These are phyloP conservation scores for Trametes versicolor DNA, from an alignment of 1,284 basidiomycete species.

Conservation along the genomic window DNA sequence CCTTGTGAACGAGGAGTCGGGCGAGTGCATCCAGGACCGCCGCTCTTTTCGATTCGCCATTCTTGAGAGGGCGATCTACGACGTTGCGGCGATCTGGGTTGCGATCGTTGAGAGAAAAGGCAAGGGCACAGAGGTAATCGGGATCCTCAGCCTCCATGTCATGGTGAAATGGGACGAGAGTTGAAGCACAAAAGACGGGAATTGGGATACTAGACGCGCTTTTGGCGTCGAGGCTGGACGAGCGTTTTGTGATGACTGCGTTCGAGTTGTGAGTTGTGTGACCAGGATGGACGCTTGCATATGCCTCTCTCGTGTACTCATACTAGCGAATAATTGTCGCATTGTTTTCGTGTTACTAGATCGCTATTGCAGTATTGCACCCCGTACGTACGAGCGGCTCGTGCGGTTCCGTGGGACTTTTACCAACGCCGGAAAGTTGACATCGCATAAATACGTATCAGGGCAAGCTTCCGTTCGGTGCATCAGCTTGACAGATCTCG, in stretches of 20 bases:
- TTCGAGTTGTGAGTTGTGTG: slow-evolving; percentile 1
- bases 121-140: neutral
- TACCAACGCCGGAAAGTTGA: neutral
- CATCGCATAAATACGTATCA: too few species aligned
- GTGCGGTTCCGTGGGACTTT: slow-evolving; percentile 11
- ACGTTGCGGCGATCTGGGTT: neutral
- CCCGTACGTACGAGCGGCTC: neutral
- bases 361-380: neutral
- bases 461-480: too few species aligned
- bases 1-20: neutral
- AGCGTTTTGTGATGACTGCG: neutral
- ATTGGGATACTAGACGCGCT: too few species aligned
- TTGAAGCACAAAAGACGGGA: too few species aligned
- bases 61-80: neutral
- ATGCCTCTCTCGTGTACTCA: slow-evolving; percentile 19
- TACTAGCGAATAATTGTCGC: neutral
- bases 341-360: neutral
- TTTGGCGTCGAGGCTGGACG: too few species aligned
- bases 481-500: too few species aligned
- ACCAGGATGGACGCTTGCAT: slow-evolving; percentile 8
- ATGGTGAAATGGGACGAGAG: neutral
- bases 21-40: slow-evolving; percentile 3
- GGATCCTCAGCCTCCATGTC: neutral
- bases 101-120: neutral
- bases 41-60: neutral